Evolutionary conservation across 2,329 filamentous ascomycete species (phyloP).

Genomic region (Ophiostoma quercus): DNA sequence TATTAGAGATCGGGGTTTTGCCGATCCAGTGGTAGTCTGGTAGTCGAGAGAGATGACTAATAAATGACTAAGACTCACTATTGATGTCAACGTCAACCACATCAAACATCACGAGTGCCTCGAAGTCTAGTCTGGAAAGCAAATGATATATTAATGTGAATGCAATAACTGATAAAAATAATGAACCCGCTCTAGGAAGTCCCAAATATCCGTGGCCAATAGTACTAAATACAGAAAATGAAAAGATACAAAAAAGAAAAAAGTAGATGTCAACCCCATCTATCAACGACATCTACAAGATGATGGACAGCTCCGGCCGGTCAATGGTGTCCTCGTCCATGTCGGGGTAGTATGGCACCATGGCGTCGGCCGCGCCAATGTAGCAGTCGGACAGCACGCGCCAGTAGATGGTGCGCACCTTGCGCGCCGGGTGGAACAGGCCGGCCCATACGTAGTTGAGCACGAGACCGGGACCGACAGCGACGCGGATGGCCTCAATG

Average conservation of each 20-base stretch:
- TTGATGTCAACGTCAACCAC: not conserved
- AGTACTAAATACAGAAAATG: conserved; percentile 2
- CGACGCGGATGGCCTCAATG: conserved; percentile 91
- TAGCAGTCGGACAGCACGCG: conserved; percentile 95
- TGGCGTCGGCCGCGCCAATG: conserved; percentile 84
- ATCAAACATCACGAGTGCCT: not conserved
- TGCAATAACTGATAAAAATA: not conserved
- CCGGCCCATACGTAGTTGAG: conserved; percentile 99
- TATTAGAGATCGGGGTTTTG: not conserved
- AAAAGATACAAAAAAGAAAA: not conserved
- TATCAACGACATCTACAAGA: conserved; percentile 51
- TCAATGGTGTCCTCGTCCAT: conserved; percentile 75
- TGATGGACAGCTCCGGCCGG: conserved; percentile 74
- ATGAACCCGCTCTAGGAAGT: conserved; percentile 20
- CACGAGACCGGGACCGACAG: conserved; percentile 83
- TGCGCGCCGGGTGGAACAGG: conserved; percentile 91
- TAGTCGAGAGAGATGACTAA: not conserved
- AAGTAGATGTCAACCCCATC: not conserved
- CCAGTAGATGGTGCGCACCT: conserved; percentile 94
- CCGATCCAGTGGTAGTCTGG: not conserved
- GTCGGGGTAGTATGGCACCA: conserved; percentile 93
- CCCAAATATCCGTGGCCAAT: conserved; percentile 1
- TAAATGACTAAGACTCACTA: not conserved
- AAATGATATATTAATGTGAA: conserved; percentile 10
- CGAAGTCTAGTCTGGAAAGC: not conserved